Evolutionary conservation across 2,329 filamentous ascomycete genomes (phyloP), one percentile per base, ranked within the genome.

Genomic region (Talaromyces sp.): DNA sequence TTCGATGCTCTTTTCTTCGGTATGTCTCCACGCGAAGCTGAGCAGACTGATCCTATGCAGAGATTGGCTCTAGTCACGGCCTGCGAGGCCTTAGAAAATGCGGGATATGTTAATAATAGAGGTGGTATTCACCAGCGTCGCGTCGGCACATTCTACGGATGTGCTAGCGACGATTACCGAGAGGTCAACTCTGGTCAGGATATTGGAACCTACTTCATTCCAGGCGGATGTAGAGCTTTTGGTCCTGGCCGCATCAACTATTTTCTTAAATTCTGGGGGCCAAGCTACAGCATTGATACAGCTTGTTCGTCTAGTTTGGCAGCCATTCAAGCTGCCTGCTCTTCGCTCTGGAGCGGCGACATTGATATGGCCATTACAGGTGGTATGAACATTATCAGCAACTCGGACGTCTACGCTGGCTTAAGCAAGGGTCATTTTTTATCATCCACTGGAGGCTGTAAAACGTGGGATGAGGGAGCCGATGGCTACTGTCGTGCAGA

Each of bases 31-130:
- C 86, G 89, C 69, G 90, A 93, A 77, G 90, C 90, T n/a, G 85
- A 86, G 63, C 89, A 92, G 74, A 92, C 89, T 0, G 91, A 93
- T 74, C 91, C 91, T 0, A 91, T 90, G 86, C 90, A 92, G 72
- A 85, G 91, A 69, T 82, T 93, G 67, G 88, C 89, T 2, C 78
- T 94, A n/a, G 85, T 88, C 10, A 92, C 90, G 1, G 89, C 90
- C 0, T 93, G 92, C 71, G 90, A 94, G 73, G 90, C 91, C 0
- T 80, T 94, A 52, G 90, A 95, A 74, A 90, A 89, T 86, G 87
- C 89, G 22, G 91, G 90, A 1, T 90, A 90, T 71, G 87, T 90
- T 8, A 19, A 49, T 11, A 11, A 22, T 3, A 8, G 86, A 81
- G 85, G 6, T 27, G 27, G 3, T 27, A 27, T 27, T 27, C 27